phyloP scores from a whole-genome alignment of 2,329 filamentous ascomycete genomes.

The Chaetomium sp. region DNA sequence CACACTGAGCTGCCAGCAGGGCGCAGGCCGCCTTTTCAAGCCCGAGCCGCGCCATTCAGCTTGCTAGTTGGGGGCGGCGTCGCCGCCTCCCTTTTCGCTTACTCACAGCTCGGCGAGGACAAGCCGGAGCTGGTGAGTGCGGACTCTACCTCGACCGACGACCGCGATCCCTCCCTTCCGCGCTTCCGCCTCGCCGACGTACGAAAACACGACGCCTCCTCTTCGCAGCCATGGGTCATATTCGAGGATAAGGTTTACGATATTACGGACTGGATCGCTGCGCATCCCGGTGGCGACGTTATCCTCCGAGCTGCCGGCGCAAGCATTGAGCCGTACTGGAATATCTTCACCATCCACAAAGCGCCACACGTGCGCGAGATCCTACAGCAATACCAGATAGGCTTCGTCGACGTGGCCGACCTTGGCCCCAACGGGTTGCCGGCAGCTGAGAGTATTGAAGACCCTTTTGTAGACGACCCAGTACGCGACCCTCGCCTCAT shows the following conservation, averaged over 20 bases:
- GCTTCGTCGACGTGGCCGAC: conserved; percentile 60
- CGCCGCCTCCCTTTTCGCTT: conserved; percentile 30
- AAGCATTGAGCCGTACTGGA: conserved; percentile 68
- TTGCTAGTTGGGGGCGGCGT: conserved; percentile 36
- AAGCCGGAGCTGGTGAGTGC: conserved; percentile 4
- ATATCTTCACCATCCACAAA: conserved; percentile 71
- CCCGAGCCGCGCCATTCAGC: conserved; percentile 35
- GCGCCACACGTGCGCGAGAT: conserved; percentile 65
- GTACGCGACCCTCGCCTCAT: conserved; percentile 53
- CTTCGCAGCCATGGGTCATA: conserved; percentile 64
- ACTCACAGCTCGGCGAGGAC: conserved; percentile 25
- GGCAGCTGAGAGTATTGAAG: conserved; percentile 57
- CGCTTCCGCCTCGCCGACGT: conserved; percentile 55
- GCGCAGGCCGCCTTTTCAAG: conserved; percentile 10
- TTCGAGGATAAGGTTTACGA: conserved; percentile 67
- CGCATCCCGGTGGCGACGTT: conserved; percentile 68
- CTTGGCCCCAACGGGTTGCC: conserved; percentile 57
- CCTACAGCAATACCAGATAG: conserved; percentile 65
- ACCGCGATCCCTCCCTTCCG: conserved; percentile 48
- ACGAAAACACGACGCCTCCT: conserved; percentile 54
- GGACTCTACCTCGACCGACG: conserved; percentile 27
- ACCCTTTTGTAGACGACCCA: conserved; percentile 61
- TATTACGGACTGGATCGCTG: conserved; percentile 68
- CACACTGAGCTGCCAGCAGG: not conserved
- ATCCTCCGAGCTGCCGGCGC: conserved; percentile 67